Evolutionary conservation across 1,284 basidiomycete species (phyloP).

Genomic region (Rhizoctonia solani): DNA sequence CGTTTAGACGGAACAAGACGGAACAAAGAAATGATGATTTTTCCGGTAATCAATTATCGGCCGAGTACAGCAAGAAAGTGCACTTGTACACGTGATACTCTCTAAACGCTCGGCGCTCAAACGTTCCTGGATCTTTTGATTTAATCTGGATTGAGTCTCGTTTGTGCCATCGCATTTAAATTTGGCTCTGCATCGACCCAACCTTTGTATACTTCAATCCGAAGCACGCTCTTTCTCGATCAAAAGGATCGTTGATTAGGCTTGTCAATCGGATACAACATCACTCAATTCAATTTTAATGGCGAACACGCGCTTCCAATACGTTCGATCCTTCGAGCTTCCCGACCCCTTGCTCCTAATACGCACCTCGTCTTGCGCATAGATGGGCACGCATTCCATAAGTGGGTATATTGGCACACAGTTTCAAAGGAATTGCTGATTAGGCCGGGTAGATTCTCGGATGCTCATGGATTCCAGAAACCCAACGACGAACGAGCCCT

Average conservation of each 20-base stretch:
- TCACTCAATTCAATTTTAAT: conserved; percentile 51
- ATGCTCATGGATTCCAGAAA: conserved; percentile 80
- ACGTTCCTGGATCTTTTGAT: too few relatives aligned
- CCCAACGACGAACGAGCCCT: conserved; percentile 91
- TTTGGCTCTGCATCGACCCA: too few relatives aligned
- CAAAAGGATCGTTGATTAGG: neutral
- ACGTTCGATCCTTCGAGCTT: conserved; percentile 89
- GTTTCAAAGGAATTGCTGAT: conserved; percentile 28
- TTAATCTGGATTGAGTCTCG: too few relatives aligned
- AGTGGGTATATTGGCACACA: conserved; percentile 52
- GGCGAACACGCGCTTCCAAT: conserved; percentile 91
- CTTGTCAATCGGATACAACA: neutral
- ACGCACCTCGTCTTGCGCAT: conserved; percentile 87
- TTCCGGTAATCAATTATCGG: conserved; percentile 1
- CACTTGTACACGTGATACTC: neutral
- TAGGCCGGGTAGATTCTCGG: conserved; percentile 70
- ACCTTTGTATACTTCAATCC: too few relatives aligned
- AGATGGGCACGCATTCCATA: conserved; percentile 95
- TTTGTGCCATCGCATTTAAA: too few relatives aligned
- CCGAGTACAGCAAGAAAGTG: too few relatives aligned
- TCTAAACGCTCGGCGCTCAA: neutral
- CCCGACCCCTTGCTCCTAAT: conserved; percentile 80
- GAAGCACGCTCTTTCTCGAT: neutral
- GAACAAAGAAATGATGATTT: conserved; percentile 18
- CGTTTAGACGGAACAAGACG: conserved; percentile 1